Evolutionary conservation across 2,329 filamentous ascomycete genomes (phyloP).

Genomic region (Bipolaris bicolor): DNA sequence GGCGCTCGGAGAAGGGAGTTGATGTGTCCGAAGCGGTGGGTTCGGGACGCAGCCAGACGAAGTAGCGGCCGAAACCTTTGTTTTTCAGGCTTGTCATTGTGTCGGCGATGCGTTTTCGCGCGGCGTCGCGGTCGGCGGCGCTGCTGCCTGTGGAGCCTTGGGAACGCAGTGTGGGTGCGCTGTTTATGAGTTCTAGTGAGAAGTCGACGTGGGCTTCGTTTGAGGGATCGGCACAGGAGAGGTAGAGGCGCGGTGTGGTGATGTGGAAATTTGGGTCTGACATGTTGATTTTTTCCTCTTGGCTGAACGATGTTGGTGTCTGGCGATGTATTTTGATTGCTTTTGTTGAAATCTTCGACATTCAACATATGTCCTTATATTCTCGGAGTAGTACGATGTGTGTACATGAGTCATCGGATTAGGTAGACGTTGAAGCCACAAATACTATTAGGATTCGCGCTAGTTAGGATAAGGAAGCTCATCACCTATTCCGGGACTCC

Average conservation of each 20-base stretch:
- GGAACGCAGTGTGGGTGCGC: not conserved
- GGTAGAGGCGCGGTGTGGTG: conserved; percentile 58
- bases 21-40: too few species aligned
- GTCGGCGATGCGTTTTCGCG: conserved; percentile 16
- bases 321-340: not conserved
- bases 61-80: conserved; percentile 36
- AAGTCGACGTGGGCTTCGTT: conserved; percentile 26
- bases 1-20: conserved; percentile 2
- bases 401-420: conserved; percentile 4
- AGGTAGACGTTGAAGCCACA: not conserved
- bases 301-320: not conserved
- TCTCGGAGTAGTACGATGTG: too few species aligned
- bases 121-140: conserved; percentile 10
- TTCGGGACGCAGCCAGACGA: conserved; percentile 28
- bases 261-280: conserved; percentile 62
- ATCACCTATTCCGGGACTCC: not conserved
- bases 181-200: conserved; percentile 6
- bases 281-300: not conserved
- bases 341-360: too few species aligned
- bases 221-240: conserved; percentile 25
- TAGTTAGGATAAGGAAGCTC: conserved; percentile 11
- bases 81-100: conserved; percentile 13
- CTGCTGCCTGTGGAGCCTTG: not conserved
- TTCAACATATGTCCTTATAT: too few species aligned
- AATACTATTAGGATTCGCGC: not conserved